phyloP scores from a whole-genome alignment of 2,329 filamentous ascomycete species.

The Oidium heveae region DNA sequence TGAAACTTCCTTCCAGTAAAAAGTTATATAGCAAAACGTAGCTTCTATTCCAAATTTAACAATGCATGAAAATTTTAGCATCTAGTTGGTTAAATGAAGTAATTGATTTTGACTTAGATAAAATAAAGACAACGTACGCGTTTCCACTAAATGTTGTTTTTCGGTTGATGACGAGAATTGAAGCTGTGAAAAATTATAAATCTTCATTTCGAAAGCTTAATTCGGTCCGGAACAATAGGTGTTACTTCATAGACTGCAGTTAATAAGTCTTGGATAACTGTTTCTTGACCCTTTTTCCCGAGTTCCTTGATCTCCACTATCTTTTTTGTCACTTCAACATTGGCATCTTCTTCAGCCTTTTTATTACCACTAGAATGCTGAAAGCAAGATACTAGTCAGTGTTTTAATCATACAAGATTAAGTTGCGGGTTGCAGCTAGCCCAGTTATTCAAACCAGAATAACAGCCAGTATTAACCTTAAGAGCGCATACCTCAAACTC shows the following conservation, averaged over 20 bases:
- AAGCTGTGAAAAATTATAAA: too few species aligned
- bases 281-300: constrained; percentile 52
- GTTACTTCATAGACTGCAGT: constrained; percentile 66
- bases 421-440: background rate
- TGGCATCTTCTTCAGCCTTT: constrained; percentile 53
- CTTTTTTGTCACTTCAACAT: constrained; percentile 56
- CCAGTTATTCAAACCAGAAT: background rate
- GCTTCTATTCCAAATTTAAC: too few species aligned
- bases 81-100: too few species aligned
- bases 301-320: constrained; percentile 60
- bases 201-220: constrained; percentile 6
- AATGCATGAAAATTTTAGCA: too few species aligned
- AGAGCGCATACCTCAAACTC: constrained; percentile 35
- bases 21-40: too few species aligned
- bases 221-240: constrained; percentile 31
- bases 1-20: too few species aligned
- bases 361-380: constrained; percentile 86
- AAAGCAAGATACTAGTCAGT: constrained; percentile 1
- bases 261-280: constrained; percentile 64
- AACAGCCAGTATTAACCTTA: background rate
- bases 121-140: too few species aligned
- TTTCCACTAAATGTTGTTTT: too few species aligned
- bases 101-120: too few species aligned
- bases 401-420: background rate
- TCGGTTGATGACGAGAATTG: too few species aligned